These are phyloP conservation scores for Moesziomyces parantarcticus DNA, from an alignment of 1,284 basidiomycete genomes.

Conservation along the genomic window DNA sequence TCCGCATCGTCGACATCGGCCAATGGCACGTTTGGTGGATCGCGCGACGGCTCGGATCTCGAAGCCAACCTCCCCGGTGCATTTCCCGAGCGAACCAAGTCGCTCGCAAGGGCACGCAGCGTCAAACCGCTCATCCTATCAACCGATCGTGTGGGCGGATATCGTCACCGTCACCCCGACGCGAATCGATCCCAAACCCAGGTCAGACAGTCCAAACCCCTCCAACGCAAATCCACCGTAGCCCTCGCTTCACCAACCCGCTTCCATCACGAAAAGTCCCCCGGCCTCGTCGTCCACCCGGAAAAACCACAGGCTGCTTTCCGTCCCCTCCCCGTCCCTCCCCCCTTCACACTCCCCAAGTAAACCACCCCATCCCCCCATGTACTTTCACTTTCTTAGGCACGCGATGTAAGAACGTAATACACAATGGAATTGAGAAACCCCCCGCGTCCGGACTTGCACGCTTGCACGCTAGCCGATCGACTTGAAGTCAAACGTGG, in stretches of 20 bases:
- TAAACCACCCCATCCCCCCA: neutral
- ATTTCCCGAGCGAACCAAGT: slow-evolving; percentile 17
- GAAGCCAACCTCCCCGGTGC: slow-evolving; percentile 7
- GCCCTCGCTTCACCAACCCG: slow-evolving; percentile 17
- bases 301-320: slow-evolving; percentile 5
- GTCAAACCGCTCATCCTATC: slow-evolving; percentile 22
- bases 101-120: neutral
- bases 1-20: neutral
- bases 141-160: slow-evolving; percentile 4
- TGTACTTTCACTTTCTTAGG: slow-evolving; percentile 9
- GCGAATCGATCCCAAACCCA: neutral
- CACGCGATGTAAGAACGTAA: neutral
- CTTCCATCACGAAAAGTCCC: slow-evolving; percentile 4
- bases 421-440: no score
- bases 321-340: slow-evolving; percentile 24
- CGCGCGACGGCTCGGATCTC: neutral
- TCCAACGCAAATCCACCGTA: slow-evolving; percentile 3
- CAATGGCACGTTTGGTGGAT: slow-evolving; percentile 21
- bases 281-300: slow-evolving; percentile 1
- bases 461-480: slow-evolving; percentile 1
- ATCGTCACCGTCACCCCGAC: slow-evolving; percentile 8
- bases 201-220: neutral
- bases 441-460: no score
- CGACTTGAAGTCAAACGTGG: slow-evolving; percentile 32
- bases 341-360: slow-evolving; percentile 24